Base-by-base conservation (phyloP, 495 filamentous ascomycete genomes). In the Aspergillus conjunctus region DNA sequence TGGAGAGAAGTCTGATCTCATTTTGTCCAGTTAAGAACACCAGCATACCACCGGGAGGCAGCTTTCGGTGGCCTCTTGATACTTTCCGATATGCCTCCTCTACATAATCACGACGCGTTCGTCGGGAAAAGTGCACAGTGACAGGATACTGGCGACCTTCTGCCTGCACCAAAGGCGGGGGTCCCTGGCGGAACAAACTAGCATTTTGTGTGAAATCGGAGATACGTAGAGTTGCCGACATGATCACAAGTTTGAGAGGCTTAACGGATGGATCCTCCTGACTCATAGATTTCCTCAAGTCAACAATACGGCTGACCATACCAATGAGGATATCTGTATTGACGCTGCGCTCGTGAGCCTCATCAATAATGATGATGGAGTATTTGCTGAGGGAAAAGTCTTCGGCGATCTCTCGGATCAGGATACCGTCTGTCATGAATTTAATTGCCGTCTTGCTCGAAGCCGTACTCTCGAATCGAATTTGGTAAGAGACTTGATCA, bases 371-470 rank as follows among this genome's bases (percentile, higher is more conserved):
- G 45, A 99, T 88, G 44, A 88, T 87, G 3, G 93, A 97, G 72
- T 99, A 99, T 60, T 96, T 97, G n/a, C 80, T 85, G 26, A 99
- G 77, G 4, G 90, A 78, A 71, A 98, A 93, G 69, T 99, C 95
- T 58, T 93, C 85, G 0, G 90, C 85, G 46, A 97, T 88, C 68
- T 99, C 95, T 51, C 93, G 87, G 14, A 99, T 82, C 57, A 99
- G 79, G 22, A 99, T 91, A 79, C 95, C 95, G 71, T 99, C 95
- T 0, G 95, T 99, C 92, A 99, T 97, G 74, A 98, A 99, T 72
- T 99, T 99, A 70, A 98, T 87, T 2, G 92, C 88, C 0, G 95
- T 99, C 59, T 93, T 88, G 43, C 85, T 82, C n/a, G 84, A 85
- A 2, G 88, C 87, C 2, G 87, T 92, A 33, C 87, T 89, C 62